Evolutionary conservation across 768 basidiomycete species (phyloP).

Genomic region (Podaxis sp.): DNA sequence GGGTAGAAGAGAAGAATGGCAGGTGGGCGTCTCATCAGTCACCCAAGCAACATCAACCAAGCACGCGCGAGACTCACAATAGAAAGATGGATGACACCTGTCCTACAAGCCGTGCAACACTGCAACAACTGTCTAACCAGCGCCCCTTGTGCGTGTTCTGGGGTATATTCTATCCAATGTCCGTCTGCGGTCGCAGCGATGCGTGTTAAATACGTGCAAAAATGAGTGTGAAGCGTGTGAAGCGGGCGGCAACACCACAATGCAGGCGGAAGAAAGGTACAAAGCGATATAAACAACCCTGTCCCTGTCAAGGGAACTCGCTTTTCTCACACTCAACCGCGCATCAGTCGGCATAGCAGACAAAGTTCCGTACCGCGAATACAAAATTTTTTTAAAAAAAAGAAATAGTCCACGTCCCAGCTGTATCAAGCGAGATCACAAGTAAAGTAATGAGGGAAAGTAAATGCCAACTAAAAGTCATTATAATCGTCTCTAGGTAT

Average conservation of each 20-base stretch:
- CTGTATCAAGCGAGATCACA: neutral
- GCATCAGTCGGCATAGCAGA: neutral
- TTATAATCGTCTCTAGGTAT: slow-evolving; percentile 9
- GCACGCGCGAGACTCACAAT: slow-evolving; percentile 2
- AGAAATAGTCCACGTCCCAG: slow-evolving; percentile 12
- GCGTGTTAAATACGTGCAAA: neutral
- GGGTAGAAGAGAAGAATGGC: slow-evolving; percentile 12
- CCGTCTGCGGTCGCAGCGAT: neutral
- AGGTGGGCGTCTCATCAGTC: slow-evolving; percentile 3
- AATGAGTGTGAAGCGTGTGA: neutral
- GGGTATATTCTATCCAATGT: neutral
- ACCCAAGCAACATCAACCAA: slow-evolving; percentile 8
- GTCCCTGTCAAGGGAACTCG: slow-evolving; percentile 11
- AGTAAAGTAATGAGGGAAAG: neutral
- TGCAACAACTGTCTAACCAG: neutral
- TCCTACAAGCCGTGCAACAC: neutral
- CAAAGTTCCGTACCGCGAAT: neutral
- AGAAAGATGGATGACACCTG: slow-evolving; percentile 9
- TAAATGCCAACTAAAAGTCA: neutral
- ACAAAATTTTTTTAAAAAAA: neutral
- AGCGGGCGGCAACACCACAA: neutral
- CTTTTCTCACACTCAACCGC: neutral
- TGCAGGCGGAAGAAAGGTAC: neutral
- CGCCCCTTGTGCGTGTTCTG: slow-evolving; percentile 1
- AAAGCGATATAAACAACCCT: slow-evolving; percentile 1